Evolutionary conservation across 768 basidiomycete species (phyloP), one percentile per base, ranked within the genome.

Genomic region (Psilocybe sp.): DNA sequence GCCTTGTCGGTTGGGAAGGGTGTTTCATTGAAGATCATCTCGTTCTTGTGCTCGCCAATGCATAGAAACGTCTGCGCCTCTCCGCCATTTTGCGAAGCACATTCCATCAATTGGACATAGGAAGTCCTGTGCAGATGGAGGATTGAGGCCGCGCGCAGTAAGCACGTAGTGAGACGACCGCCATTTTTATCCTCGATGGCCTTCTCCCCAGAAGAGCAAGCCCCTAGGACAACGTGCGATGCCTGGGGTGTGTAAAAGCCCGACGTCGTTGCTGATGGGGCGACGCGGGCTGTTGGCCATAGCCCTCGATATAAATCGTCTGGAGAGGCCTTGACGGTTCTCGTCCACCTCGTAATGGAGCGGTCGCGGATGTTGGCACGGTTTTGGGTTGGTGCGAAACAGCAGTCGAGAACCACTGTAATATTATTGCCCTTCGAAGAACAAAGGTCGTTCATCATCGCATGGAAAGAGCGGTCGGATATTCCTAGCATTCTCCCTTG

Each of bases 391-490:
- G 76, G 68, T 9, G 78, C 73, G 66, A 86, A 85, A 57, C 81
- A 86, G 55, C 79, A 76, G 63, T 87, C 85, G 18, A 87, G 69
- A 48, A 87, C 73, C 49, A 87, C 63, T 1, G 85, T 83, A 63
- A 88, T 80, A 51, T 88, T 88, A 62, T 87, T 71, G 28, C 85
- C 85, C 57, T 87, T 88, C 40, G 66, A 68, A 19, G 66, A 64
- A 14, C 73, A 68, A 36, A 88, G 75, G 46, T 84, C 80, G 46
- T 60, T 56, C n/a, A 88, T 64, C 72, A 87, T 77, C 35, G 83
- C 76, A 37, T 74, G 72, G 48, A 88, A 67, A 9, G 85, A 85
- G 43, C 80, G 79, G 65, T 86, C 85, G 40, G 83, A 83, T 52
- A 88, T 83, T 19, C 85, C 86, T 7, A 81, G 75, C 51, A 80